Evolutionary conservation across 2,329 filamentous ascomycete genomes (phyloP), one percentile per base, ranked within the genome.

Genomic region (Penicillium sp.): DNA sequence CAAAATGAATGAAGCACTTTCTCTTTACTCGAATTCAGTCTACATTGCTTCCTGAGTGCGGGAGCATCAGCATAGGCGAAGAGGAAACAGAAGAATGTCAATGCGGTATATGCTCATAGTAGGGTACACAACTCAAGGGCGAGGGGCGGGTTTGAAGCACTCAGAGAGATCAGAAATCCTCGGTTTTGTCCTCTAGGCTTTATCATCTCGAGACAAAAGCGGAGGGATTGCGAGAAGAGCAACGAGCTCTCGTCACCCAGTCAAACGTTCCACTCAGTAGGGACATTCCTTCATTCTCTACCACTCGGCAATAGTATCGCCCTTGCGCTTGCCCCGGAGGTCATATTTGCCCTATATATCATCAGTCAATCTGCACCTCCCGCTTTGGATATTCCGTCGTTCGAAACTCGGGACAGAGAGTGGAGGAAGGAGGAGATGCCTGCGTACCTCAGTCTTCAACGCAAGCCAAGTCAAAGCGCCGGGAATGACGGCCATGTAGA

Each of bases 361-460:
- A 41, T 53, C 61, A 60, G 55, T 44, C 29, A 32, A 32, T 8
- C 7, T 4, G 29, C 29, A 32, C 29, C 29, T 32, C 4, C 29
- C 29, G 11, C 29, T 7, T 32, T 11, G 18, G 8, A 32, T 11
- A 32, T 8, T 32, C 29, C 11, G 29, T 11, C 11, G 29, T 32
- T 32, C 29, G 4, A 5, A 11, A 32, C 29, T 32, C 11, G 8
- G 29, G 29, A 11, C 29, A 5, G 29, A 32, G 7, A 18, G 3
- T 18, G 18, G 18, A 18, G 24, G 18, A 18, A 26, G 7, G 4
- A 3, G n/a, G 3, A 0, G 2, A 11, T 38, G 18, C 9, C 26
- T 36, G 82, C 89, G 82, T 74, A 97, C 93, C 64, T 97, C 91
- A 53, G 85, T 90, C 65, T 81, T 82, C 68, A 87, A 94, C 49